These are phyloP conservation scores for Schizophyllum commune DNA, from an alignment of 1,284 basidiomycete species.

Conservation along the genomic window DNA sequence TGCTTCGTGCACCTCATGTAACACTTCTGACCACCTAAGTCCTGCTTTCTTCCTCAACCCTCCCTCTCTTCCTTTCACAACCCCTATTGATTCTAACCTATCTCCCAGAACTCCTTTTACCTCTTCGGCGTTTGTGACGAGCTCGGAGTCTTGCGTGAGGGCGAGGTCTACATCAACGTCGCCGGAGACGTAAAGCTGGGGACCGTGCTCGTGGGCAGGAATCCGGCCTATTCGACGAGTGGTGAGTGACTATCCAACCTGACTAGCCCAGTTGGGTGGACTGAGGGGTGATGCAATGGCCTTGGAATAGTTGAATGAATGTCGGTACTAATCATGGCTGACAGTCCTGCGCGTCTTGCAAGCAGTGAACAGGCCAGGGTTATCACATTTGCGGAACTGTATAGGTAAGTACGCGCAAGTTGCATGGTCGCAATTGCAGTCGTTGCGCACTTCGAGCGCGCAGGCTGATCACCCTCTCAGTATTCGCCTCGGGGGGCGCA, in stretches of 20 bases:
- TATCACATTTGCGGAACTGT: constrained; percentile 15
- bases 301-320: too few species aligned
- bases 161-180: constrained; percentile 20
- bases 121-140: constrained; percentile 19
- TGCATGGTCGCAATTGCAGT: too few species aligned
- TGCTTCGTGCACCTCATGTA: too few species aligned
- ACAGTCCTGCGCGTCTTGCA: constrained; percentile 18
- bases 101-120: constrained; percentile 14
- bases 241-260: constrained; percentile 5
- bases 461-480: constrained; percentile 10
- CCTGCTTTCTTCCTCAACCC: not conserved
- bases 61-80: not conserved
- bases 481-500: constrained; percentile 15
- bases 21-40: too few species aligned
- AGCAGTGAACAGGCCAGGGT: constrained; percentile 14
- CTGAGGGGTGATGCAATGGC: not conserved
- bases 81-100: not conserved
- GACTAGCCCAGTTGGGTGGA: not conserved
- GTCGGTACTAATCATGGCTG: not conserved
- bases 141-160: constrained; percentile 13
- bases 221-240: constrained; percentile 15
- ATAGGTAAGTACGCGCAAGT: constrained; percentile 15
- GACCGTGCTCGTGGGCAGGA: constrained; percentile 14
- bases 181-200: constrained; percentile 14
- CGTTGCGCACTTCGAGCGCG: too few species aligned